Evolutionary conservation across 2,329 filamentous ascomycete species (phyloP).

Genomic region (Gaeumannomyces sp.): DNA sequence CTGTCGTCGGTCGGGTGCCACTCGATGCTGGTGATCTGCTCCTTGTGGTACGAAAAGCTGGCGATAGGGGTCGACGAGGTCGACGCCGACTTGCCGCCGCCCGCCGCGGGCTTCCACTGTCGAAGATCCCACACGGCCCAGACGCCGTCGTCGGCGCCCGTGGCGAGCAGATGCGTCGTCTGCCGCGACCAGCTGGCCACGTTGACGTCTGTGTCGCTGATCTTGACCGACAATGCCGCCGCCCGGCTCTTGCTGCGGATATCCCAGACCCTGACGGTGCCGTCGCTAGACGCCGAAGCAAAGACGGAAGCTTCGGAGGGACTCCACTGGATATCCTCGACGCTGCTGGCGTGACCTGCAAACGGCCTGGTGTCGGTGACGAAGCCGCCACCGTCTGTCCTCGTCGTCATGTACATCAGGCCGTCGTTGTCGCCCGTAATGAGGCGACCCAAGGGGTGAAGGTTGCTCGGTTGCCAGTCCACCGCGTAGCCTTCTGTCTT

Average conservation of each 20-base stretch:
- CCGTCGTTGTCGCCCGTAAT: constrained; percentile 89
- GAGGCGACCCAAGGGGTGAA: constrained; percentile 74
- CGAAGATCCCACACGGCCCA: constrained; percentile 97
- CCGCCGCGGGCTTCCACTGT: constrained; percentile 72
- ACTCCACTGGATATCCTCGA: constrained; percentile 97
- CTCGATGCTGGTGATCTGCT: constrained; percentile 91
- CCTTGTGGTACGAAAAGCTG: constrained; percentile 89
- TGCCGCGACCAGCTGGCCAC: constrained; percentile 92
- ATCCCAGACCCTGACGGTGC: constrained; percentile 94
- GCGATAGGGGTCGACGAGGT: constrained; percentile 63
- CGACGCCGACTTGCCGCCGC: constrained; percentile 50
- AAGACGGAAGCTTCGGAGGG: constrained; percentile 91
- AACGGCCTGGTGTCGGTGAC: constrained; percentile 80
- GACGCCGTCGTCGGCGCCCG: constrained; percentile 85
- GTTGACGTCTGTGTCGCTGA: constrained; percentile 84
- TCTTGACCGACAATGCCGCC: constrained; percentile 79
- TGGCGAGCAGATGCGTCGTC: constrained; percentile 83
- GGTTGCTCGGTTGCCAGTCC: constrained; percentile 74
- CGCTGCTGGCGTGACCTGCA: constrained; percentile 73
- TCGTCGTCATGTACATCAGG: constrained; percentile 79
- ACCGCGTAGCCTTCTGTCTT: constrained; percentile 90
- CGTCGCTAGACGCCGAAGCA: constrained; percentile 87
- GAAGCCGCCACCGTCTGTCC: constrained; percentile 83
- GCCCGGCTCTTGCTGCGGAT: constrained; percentile 82
- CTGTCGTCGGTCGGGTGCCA: constrained; percentile 98